Base-by-base conservation (phyloP, 441 rosid species). In the Brassica hybrid region DNA sequence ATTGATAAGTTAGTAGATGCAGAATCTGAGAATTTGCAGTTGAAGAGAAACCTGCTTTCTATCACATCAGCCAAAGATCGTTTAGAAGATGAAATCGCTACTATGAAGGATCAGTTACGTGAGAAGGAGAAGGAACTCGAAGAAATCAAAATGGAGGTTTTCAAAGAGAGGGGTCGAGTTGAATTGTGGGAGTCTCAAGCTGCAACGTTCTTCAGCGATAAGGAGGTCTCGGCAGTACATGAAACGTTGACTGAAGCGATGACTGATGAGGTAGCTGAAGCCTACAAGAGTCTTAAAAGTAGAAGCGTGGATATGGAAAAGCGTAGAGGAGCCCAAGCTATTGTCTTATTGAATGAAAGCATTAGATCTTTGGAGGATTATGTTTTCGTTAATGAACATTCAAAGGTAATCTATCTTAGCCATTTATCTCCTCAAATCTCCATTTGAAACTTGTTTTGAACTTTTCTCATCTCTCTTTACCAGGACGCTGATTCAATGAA, bases 101-200 rank as follows among this genome's bases (percentile, higher is more conserved):
- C 12, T 32, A 1, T 69, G 50, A 69, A 30, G n/a, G 74, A 80
- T 69, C 80, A 62, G 71, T 56, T 84, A 72, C 80, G 65, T 48
- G 82, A 59, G 75, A 86, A 81, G 81, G 88, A 82, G 65, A 80
- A 75, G 67, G 61, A 71, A 30, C 62, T 77, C 43, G 72, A 71
- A 14, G 67, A 65, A 43, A 30, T 71, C 62, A 77, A 71, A 65
- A 1, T 3, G 36, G 71, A 76, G 82, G 81, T 91, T 74, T 69
- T 61, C 13, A 83, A 83, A 75, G 87, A 59, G 69, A 82, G 83
- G 80, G 77, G 68, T 14, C 88, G 85, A 62, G 77, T 77, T 83
- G 83, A 83, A 67, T 68, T 79, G 30, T 86, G 93, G 96, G 91
- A 85, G 81, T 78, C 84, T 67, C 83, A 87, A 78, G 89, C 91